Conservation (phyloP, 2,329 filamentous ascomycete genomes). For the Aspergillus bombycis region DNA sequence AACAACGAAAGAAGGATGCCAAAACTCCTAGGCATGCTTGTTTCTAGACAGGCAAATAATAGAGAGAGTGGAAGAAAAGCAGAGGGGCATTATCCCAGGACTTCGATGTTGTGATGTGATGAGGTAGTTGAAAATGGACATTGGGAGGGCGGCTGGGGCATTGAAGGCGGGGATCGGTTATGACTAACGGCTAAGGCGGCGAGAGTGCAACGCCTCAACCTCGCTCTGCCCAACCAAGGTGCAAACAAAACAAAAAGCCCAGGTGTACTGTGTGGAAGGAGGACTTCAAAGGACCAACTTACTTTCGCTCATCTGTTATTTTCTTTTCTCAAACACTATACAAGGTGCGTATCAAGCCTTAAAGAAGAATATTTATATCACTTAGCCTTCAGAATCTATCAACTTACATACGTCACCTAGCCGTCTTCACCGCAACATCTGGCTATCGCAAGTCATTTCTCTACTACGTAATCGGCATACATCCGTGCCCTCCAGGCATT, state of each 20-base stretch:
- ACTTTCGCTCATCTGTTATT: background rate
- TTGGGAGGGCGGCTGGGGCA: slow-evolving; percentile 15
- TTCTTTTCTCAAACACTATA: background rate
- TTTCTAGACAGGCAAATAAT: slow-evolving; percentile 23
- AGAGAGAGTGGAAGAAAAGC: slow-evolving; percentile 8
- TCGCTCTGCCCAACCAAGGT: background rate
- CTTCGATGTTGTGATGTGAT: slow-evolving; percentile 1
- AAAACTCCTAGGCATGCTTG: slow-evolving; percentile 22
- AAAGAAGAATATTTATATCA: background rate
- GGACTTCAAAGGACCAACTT: background rate
- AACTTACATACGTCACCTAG: background rate
- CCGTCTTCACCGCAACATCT: slow-evolving; percentile 25
- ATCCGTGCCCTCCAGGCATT: slow-evolving; percentile 12
- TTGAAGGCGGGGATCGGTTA: slow-evolving; percentile 25
- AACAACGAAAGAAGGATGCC: slow-evolving; percentile 16
- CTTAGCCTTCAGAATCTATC: background rate
- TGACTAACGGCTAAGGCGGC: slow-evolving; percentile 25
- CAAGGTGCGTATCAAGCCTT: background rate
- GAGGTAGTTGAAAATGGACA: slow-evolving; percentile 7
- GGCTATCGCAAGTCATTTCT: slow-evolving; percentile 24
- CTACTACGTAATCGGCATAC: slow-evolving; percentile 23
- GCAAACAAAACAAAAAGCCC: slow-evolving; percentile 1
- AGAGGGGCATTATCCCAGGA: slow-evolving; percentile 18
- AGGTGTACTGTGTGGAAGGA: background rate
- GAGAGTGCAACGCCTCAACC: background rate